These are phyloP conservation scores for Plectosphaerella cucumerina DNA, from an alignment of 2,329 filamentous ascomycete species.

Conservation along the genomic window DNA sequence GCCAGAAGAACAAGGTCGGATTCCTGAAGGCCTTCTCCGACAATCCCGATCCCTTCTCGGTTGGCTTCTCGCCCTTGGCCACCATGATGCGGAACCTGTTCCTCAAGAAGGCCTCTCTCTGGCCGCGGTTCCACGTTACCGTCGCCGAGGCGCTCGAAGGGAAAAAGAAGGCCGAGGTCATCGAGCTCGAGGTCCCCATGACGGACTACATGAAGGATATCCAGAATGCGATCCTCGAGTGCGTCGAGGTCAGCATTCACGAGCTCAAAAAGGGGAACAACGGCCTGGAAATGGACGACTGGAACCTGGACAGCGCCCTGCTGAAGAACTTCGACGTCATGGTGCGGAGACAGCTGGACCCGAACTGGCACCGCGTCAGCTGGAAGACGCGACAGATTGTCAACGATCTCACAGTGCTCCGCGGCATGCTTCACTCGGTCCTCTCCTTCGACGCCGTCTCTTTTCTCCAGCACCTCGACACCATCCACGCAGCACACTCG, in stretches of 20 bases:
- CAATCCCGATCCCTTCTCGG: slow-evolving; percentile 83
- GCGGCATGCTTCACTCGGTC: slow-evolving; percentile 76
- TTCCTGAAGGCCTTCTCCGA: slow-evolving; percentile 97
- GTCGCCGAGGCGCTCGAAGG: slow-evolving; percentile 89
- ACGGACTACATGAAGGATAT: slow-evolving; percentile 90
- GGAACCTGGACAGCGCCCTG: slow-evolving; percentile 90
- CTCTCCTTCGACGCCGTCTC: slow-evolving; percentile 86
- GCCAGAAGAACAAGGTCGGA: slow-evolving; percentile 89
- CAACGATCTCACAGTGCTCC: slow-evolving; percentile 77
- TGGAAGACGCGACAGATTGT: slow-evolving; percentile 96
- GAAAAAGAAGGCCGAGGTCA: slow-evolving; percentile 89
- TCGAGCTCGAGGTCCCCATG: slow-evolving; percentile 95
- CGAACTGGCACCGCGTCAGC: slow-evolving; percentile 94
- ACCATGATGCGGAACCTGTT: slow-evolving; percentile 93
- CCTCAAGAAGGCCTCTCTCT: slow-evolving; percentile 80
- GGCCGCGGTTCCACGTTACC: slow-evolving; percentile 88
- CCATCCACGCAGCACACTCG: slow-evolving; percentile 84
- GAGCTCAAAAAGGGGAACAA: slow-evolving; percentile 90
- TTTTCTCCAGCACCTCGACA: slow-evolving; percentile 90
- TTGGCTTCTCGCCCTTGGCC: slow-evolving; percentile 80
- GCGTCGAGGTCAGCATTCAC: slow-evolving; percentile 89
- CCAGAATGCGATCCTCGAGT: slow-evolving; percentile 91
- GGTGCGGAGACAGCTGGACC: slow-evolving; percentile 84
- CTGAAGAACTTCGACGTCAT: slow-evolving; percentile 90
- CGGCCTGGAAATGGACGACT: slow-evolving; percentile 92